A percentile compares a stretch with the other conserved stretches of the same genome.
Conservation (phyloP, 2,329 filamentous ascomycete species). For the Pseudocercospora ulei region DNA sequence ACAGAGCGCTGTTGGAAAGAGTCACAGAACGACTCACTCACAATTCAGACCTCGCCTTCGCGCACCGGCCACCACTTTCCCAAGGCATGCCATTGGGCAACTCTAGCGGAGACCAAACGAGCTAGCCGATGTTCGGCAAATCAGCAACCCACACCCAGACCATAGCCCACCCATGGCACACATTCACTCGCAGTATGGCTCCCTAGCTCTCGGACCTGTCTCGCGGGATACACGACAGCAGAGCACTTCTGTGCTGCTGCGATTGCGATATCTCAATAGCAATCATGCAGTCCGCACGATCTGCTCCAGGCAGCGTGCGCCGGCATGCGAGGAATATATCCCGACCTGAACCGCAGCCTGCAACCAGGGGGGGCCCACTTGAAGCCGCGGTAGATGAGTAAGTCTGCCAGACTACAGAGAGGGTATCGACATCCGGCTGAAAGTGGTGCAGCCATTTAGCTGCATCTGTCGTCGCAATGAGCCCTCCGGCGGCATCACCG, state of each 20-base stretch:
- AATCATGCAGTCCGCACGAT: conserved; percentile 26
- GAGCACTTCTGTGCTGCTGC: no score
- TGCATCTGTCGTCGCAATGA: conserved; percentile 4
- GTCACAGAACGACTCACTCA: neutral
- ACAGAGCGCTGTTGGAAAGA: neutral
- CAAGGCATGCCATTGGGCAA: conserved; percentile 1
- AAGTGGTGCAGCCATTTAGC: conserved; percentile 26
- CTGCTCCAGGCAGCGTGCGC: conserved; percentile 27
- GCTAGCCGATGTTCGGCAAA: neutral
- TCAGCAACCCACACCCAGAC: neutral
- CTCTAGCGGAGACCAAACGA: conserved; percentile 1
- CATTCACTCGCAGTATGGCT: neutral
- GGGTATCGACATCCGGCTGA: conserved; percentile 16
- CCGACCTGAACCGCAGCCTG: conserved; percentile 48
- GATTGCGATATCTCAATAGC: neutral
- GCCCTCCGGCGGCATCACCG: conserved; percentile 17
- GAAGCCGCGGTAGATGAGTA: conserved; percentile 59
- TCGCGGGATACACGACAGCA: neutral
- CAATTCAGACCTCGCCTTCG: no score
- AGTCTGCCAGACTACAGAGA: conserved; percentile 30
- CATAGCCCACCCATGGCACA: neutral
- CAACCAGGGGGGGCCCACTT: conserved; percentile 69
- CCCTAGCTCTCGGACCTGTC: neutral
- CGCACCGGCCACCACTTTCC: no score
- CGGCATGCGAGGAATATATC: conserved; percentile 30